Conservation (phyloP, 495 filamentous ascomycete species). For the Penicillium silybi region DNA sequence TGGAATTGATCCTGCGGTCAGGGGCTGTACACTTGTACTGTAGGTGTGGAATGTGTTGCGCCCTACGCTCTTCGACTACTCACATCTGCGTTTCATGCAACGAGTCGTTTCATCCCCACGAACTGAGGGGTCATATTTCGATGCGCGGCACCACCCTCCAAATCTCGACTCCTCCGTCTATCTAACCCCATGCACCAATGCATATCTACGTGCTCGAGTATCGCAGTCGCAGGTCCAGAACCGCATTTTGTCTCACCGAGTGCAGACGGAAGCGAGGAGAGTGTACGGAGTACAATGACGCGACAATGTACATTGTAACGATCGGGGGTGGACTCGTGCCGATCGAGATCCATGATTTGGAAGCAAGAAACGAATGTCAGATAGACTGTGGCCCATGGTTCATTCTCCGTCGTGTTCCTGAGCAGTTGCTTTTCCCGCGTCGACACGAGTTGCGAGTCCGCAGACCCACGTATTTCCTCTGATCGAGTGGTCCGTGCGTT, state of each 20-base stretch:
- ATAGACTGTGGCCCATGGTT: constrained; percentile 3
- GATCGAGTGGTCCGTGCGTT: neutral
- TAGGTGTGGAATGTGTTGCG: no score
- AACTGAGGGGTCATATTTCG: neutral
- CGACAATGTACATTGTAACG: neutral
- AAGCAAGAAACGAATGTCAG: neutral
- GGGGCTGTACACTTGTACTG: no score
- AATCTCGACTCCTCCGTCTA: neutral
- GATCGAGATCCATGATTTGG: constrained; percentile 10
- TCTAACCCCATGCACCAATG: neutral
- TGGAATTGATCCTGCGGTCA: constrained; percentile 1
- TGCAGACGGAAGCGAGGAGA: neutral
- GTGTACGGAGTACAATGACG: neutral
- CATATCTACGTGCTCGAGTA: no score
- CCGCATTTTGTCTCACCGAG: neutral
- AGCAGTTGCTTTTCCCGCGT: neutral
- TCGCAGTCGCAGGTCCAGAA: neutral
- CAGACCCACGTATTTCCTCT: no score
- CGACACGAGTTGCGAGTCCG: neutral
- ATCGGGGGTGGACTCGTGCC: neutral
- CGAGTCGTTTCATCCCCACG: neutral
- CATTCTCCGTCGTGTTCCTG: neutral
- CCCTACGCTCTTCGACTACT: no score
- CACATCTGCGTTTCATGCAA: no score
- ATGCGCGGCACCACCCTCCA: neutral